A percentile compares a stretch with the other conserved stretches of the same genome.
Conservation (phyloP, 768 basidiomycete species). For the Artomyces pyxidatus region DNA sequence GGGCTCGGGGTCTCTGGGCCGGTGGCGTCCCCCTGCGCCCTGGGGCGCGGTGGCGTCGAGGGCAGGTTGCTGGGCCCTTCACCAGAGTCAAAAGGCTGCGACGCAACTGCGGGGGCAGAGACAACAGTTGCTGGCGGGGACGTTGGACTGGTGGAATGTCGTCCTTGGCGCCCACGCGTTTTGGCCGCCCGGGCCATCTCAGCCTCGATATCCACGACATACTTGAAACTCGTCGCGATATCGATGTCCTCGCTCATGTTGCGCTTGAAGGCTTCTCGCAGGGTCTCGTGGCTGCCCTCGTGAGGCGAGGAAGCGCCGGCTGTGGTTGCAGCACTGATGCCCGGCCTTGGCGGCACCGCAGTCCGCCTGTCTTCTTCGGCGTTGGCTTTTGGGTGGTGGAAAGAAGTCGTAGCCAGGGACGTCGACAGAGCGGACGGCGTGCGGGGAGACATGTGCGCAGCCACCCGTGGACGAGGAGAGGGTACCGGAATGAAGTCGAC, state of each 20-base stretch:
- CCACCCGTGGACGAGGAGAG: conserved; percentile 29
- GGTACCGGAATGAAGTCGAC: conserved; percentile 50
- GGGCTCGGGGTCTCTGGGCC: conserved; percentile 5
- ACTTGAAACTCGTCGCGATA: conserved; percentile 39
- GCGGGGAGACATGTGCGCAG: conserved; percentile 30
- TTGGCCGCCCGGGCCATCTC: conserved; percentile 24
- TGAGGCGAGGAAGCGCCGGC: background rate
- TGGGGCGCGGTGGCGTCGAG: too few species aligned
- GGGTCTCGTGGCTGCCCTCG: conserved; percentile 17
- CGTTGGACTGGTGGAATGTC: conserved; percentile 2
- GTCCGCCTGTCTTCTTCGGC: conserved; percentile 13
- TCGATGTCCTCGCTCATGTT: conserved; percentile 41
- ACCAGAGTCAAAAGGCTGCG: too few species aligned
- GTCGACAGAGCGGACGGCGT: conserved; percentile 56
- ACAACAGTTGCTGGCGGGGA: background rate
- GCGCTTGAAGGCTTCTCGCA: conserved; percentile 33
- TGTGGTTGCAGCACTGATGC: background rate
- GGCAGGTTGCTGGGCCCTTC: too few species aligned
- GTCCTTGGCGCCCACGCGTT: conserved; percentile 8
- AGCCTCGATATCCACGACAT: conserved; percentile 35
- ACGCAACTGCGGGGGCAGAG: background rate
- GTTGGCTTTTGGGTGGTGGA: conserved; percentile 42
- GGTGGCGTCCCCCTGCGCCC: background rate
- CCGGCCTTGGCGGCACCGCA: conserved; percentile 7
- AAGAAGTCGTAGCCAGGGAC: conserved; percentile 53